A percentile compares a stretch with the other conserved stretches of the same genome.
Evolutionary conservation across 495 filamentous ascomycete genomes (phyloP).

Genomic region (Tuber magnatum): DNA sequence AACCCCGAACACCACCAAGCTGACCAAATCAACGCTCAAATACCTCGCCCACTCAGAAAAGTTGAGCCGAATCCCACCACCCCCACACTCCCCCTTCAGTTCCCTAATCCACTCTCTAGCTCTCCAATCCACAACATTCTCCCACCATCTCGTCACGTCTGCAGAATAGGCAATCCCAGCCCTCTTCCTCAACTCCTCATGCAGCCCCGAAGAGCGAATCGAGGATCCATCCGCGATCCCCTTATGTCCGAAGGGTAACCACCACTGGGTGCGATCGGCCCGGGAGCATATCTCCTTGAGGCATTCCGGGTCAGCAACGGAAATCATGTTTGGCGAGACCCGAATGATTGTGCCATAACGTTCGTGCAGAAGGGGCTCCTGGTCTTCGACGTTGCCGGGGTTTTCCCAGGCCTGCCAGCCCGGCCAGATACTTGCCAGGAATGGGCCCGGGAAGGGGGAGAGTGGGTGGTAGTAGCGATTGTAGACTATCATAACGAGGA

Average conservation of each 20-base stretch:
- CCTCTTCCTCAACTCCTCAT: not conserved
- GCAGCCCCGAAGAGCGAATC: not conserved
- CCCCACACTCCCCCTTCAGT: not conserved
- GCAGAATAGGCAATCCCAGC: not conserved
- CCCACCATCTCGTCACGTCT: not conserved
- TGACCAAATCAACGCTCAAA: conserved; percentile 46
- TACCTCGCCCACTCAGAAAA: not conserved
- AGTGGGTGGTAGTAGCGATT: conserved; percentile 41
- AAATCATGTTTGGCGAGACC: not conserved
- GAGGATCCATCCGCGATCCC: not conserved
- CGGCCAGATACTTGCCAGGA: conserved; percentile 17
- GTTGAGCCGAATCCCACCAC: not conserved
- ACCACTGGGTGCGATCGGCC: too few relatives aligned
- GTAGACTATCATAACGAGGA: not conserved
- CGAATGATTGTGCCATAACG: not conserved
- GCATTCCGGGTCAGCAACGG: not conserved
- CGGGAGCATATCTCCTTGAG: not conserved
- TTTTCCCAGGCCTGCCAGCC: not conserved
- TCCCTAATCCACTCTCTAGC: not conserved
- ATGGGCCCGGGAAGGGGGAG: conserved; percentile 39
- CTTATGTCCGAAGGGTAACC: not conserved
- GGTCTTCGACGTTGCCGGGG: not conserved
- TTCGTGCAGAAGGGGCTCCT: not conserved
- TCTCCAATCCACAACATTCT: not conserved
- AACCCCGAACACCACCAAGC: not conserved